Conservation (phyloP, 2,329 filamentous ascomycete genomes). For the Apiospora kogelbergensis region DNA sequence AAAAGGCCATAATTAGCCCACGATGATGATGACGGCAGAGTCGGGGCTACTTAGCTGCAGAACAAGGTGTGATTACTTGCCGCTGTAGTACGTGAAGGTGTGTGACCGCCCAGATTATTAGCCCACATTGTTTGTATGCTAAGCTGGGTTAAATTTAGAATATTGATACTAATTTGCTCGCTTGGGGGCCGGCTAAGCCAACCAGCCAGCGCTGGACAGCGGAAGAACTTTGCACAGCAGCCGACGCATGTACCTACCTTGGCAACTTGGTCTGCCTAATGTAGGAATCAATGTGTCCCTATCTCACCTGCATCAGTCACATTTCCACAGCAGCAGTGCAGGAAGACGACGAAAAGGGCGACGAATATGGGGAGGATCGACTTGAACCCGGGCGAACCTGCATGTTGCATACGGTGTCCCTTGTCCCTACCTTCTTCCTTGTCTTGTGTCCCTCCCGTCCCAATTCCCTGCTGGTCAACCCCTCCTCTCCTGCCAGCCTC, state of each 20-base stretch:
- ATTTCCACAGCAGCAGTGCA: neutral
- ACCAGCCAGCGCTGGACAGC: neutral
- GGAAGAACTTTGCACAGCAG: neutral
- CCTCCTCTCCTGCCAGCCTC: neutral
- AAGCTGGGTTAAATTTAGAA: constrained; percentile 1
- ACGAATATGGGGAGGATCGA: neutral
- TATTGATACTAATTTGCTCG: neutral
- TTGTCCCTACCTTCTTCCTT: neutral
- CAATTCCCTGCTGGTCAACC: neutral
- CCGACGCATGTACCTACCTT: neutral
- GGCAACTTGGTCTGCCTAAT: neutral
- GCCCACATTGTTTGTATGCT: neutral
- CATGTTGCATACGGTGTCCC: neutral
- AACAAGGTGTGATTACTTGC: neutral
- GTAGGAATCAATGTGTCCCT: neutral
- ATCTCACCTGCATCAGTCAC: constrained; percentile 4
- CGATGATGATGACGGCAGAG: neutral
- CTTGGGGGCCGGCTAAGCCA: too few relatives aligned
- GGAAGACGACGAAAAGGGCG: neutral
- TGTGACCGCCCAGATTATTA: neutral
- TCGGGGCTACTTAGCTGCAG: constrained; percentile 1
- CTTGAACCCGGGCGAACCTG: neutral
- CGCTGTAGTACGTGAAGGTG: neutral
- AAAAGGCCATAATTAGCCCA: neutral
- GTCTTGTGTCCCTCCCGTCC: neutral